Evolutionary conservation across 73 alveolate genomes (phyloP).

Genomic region (Symbiodinium natans): DNA sequence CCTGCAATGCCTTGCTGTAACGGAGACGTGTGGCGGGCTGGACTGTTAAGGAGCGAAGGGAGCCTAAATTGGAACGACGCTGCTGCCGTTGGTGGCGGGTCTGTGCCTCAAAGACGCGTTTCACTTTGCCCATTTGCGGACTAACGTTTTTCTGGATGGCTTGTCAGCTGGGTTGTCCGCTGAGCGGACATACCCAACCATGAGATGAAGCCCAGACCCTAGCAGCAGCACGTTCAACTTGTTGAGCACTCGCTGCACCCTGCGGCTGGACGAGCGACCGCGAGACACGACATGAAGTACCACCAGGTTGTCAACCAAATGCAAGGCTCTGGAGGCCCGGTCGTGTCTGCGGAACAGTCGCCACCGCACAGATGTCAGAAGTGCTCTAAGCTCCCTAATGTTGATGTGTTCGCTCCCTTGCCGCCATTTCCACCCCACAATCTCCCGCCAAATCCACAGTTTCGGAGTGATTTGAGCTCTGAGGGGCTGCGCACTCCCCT

Average conservation of each 20-base stretch:
- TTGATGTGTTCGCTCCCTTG: background rate
- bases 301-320: conserved; percentile 2
- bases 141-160: background rate
- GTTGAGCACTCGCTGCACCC: background rate
- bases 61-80: background rate
- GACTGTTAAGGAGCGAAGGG: background rate
- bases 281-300: background rate
- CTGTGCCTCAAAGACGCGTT: background rate
- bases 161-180: background rate
- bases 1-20: background rate
- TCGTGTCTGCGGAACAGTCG: background rate
- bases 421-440: conserved; percentile 6
- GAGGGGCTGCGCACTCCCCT: background rate
- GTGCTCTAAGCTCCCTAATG: background rate
- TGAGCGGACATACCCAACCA: conserved; percentile 3
- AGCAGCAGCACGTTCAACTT: background rate
- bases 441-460: background rate
- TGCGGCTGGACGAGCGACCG: conserved; percentile 32
- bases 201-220: background rate
- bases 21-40: background rate
- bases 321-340: background rate
- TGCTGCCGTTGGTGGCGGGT: background rate
- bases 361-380: background rate
- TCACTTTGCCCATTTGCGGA: background rate
- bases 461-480: background rate